Base-by-base conservation (phyloP, 257 asterid genomes). In the Plantago ovata region DNA sequence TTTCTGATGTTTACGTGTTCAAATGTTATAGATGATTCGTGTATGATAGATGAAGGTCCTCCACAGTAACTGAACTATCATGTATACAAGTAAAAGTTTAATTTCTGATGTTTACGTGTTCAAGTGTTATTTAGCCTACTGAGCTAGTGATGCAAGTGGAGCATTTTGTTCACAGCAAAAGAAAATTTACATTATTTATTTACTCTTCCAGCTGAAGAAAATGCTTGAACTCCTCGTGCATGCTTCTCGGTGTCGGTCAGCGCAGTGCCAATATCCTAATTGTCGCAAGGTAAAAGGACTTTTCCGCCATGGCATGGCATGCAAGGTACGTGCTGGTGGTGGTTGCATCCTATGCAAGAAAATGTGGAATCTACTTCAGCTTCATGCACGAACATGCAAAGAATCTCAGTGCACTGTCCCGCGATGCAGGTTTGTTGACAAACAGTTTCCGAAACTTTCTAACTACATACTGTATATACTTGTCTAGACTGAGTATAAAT, bases 261-360 rank as follows among this genome's bases (percentile, higher is more conserved):
- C 84, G 14, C 83, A 61, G 38, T 92, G 98, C 74, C 88, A 76
- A 45, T 92, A 92, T 75, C 94, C 95, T 23, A 83, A 92, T 56
- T 92, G 98, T 69, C 95, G 95, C 74, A 87, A 88, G 77, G 96
- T 92, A 72, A 92, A 88, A 79, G 95, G 90, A 61, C 98, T 92
- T 72, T 92, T 92, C 78, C 89, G 95, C 66, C 98, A 92, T 60
- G 98, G 96, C 24, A 85, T 88, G 72, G 68, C 63, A 23, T 92
- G 98, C 92, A 87, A 81, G 74, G 51, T 62, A 39, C 98, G 98
- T 58, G 98, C 91, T 53, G 77, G 95, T 12, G 98, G 95, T 24
- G 96, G 98, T 14, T 92, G 98, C 81, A 70, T 73, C 23, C 79
- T 85, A 53, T 92, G 98, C 56, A 87, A 92, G 84, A 92, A 79